Base-by-base conservation (phyloP, 2,329 filamentous ascomycete species). In the Thelonectria blattea region DNA sequence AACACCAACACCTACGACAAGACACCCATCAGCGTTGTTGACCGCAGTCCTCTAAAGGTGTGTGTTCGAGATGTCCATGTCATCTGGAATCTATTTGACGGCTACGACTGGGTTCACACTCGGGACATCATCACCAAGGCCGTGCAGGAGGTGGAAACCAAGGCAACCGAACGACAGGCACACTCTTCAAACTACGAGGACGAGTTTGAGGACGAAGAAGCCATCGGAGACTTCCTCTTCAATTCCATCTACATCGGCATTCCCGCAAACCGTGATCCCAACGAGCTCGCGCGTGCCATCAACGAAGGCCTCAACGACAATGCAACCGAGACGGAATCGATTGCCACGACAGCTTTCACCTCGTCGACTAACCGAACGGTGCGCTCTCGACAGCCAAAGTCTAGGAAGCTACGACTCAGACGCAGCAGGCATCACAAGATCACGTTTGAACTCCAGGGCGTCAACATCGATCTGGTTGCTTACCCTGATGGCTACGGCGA, bases 201-300 rank as follows among this genome's bases (percentile, higher is more conserved):
- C 37, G 88, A 94, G 22, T 85, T 90, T 20, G 91, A 96, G 50
- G 90, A 93, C 45, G 91, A 93, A 75, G 91, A 88, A 12, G 91
- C 91, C 6, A 96, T 98, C 75, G 93, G 92, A 6, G 96, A 99
- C 73, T 96, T 96, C 68, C 82, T 99, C 15, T 99, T 99, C 83
- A 98, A 99, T 74, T 99, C 95, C 0, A 97, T 99, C 56, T 99
- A 97, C 79, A 97, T 99, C 68, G 93, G 91, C 14, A 91, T 99
- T 17, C 91, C 94, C 0, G 85, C 91, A 11, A 95, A 93, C 68
- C 87, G 90, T 59, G 94, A 98, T 68, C 92, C 93, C 5, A 86
- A 86, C 54, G 92, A 96, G 30, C 83, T 98, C 10, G 83, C 91
- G 4, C 86, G 87, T 47, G 91, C 91, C 41, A 97, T 99, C 76